phyloP scores from a whole-genome alignment of 1,139 yeast species.

The Diutina mesorugosa region DNA sequence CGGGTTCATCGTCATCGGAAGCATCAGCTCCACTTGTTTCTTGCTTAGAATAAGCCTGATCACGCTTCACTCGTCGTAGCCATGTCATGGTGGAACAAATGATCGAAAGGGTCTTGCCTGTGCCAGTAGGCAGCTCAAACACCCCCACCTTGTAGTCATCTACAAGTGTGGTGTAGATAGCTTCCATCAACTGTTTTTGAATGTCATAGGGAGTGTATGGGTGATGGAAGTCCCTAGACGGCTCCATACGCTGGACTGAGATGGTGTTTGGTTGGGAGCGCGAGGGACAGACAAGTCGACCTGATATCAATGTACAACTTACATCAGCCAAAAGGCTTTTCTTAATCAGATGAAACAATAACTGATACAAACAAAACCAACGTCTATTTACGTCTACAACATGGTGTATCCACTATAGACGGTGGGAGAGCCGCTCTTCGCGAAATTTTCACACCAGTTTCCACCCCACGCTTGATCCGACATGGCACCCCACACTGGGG shows the following conservation, averaged over 20 bases:
- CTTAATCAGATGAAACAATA: no score
- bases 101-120: constrained; percentile 81
- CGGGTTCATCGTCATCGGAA: constrained; percentile 40
- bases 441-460: background rate
- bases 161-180: constrained; percentile 52
- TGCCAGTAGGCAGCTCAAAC: constrained; percentile 92
- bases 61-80: constrained; percentile 51
- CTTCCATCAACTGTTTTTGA: constrained; percentile 66
- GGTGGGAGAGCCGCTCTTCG: background rate
- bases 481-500: background rate
- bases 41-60: constrained; percentile 21
- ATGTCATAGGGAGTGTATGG: constrained; percentile 76
- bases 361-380: background rate
- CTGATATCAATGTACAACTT: background rate
- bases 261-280: background rate
- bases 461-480: background rate
- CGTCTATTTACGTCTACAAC: background rate
- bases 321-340: no score
- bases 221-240: constrained; percentile 35
- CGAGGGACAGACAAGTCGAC: background rate
- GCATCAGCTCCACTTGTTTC: constrained; percentile 12
- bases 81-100: constrained; percentile 83
- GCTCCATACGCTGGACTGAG: background rate
- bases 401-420: background rate
- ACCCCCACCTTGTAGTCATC: constrained; percentile 57